These are phyloP conservation scores for Pythium insidiosum DNA, from an alignment of 352 stramenopile genomes.

Conservation along the genomic window DNA sequence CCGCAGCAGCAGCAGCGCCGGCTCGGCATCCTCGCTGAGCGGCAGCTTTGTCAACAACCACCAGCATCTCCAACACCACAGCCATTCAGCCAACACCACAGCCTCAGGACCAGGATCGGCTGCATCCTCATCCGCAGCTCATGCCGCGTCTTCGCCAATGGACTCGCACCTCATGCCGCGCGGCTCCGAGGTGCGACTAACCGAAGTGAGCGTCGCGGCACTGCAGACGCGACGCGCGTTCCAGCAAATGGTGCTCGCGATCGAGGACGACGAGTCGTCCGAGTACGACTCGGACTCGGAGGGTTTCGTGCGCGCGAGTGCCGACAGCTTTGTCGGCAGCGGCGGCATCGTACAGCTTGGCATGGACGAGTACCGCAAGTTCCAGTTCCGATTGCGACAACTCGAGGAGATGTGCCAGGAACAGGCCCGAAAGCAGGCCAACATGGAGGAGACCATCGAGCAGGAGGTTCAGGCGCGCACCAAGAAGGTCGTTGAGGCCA, in stretches of 20 bases:
- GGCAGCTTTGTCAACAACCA: too few relatives aligned
- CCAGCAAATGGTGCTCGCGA: conserved; percentile 79
- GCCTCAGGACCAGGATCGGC: neutral
- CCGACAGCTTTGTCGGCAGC: conserved; percentile 10
- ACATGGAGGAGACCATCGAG: conserved; percentile 77
- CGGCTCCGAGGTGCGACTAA: conserved; percentile 29
- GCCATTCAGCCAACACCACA: neutral
- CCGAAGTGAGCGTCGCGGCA: conserved; percentile 53
- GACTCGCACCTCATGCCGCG: neutral
- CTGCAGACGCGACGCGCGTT: conserved; percentile 74
- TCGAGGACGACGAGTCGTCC: conserved; percentile 66
- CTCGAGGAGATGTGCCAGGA: conserved; percentile 68
- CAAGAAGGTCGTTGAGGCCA: conserved; percentile 55
- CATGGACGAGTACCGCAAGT: conserved; percentile 72
- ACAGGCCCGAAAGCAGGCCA: conserved; percentile 57
- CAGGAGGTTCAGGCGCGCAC: conserved; percentile 57
- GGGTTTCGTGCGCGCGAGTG: neutral
- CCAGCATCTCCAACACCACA: too few relatives aligned
- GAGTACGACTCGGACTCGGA: conserved; percentile 55
- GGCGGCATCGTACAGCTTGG: conserved; percentile 41
- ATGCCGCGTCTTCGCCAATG: neutral
- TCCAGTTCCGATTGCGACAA: conserved; percentile 75
- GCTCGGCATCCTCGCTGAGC: neutral
- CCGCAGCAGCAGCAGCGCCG: neutral
- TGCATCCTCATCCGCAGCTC: neutral